These are phyloP conservation scores for Mucor saturninus DNA, from an alignment of 371 early-diverging fungal genomes.

Conservation along the genomic window DNA sequence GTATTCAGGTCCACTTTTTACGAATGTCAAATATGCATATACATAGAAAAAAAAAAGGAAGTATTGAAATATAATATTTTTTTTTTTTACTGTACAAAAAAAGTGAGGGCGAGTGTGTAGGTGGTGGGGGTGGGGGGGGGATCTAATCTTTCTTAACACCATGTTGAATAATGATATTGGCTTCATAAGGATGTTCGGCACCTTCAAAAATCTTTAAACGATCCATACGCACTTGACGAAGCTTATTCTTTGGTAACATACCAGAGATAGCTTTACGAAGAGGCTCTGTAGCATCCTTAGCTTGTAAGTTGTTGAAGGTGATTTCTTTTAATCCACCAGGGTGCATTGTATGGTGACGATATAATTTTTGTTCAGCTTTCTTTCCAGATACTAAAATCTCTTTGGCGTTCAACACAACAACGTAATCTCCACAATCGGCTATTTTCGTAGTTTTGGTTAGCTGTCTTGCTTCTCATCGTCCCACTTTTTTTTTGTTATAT, in stretches of 20 bases:
- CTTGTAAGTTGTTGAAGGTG: slow-evolving; percentile 74
- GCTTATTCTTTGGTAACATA: slow-evolving; percentile 94
- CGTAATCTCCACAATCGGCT: slow-evolving; percentile 98
- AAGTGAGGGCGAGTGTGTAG: background rate
- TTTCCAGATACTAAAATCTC: slow-evolving; percentile 86
- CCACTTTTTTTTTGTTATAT: slow-evolving; percentile 9
- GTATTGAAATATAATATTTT: background rate
- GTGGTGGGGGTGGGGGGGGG: background rate
- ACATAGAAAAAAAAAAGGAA: background rate
- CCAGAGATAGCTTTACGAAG: slow-evolving; percentile 94
- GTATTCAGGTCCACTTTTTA: too few species aligned
- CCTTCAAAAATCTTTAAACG: slow-evolving; percentile 91
- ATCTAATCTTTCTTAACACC: slow-evolving; percentile 54
- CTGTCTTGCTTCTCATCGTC: too few species aligned
- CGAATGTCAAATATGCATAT: too few species aligned
- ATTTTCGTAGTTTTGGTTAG: too few species aligned
- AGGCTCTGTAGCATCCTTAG: slow-evolving; percentile 81
- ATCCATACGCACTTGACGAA: slow-evolving; percentile 79
- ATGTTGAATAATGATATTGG: slow-evolving; percentile 87
- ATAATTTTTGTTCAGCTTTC: slow-evolving; percentile 88
- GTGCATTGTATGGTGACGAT: slow-evolving; percentile 88
- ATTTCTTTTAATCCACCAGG: slow-evolving; percentile 93
- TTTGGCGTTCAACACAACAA: slow-evolving; percentile 95
- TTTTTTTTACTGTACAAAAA: slow-evolving; percentile 12
- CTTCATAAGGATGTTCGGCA: slow-evolving; percentile 87